Percentiles rank a stretch among this genome's conserved stretches.
Evolutionary conservation across 2,329 filamentous ascomycete species (phyloP).

Genomic region (Leptoxyphium fumago): DNA sequence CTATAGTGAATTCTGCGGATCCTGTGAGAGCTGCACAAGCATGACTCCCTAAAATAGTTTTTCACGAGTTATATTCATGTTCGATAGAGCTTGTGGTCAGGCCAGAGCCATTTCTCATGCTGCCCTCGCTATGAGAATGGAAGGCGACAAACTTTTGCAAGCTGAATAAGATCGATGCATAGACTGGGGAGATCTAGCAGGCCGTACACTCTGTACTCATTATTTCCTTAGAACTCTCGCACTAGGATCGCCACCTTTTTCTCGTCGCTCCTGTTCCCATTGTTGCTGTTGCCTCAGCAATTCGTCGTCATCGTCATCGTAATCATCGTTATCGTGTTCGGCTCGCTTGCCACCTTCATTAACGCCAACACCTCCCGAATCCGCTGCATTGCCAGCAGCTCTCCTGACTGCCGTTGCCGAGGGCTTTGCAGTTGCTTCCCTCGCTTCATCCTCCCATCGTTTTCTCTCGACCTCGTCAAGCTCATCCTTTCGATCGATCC

Average conservation of each 20-base stretch:
- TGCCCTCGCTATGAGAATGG: too few relatives aligned
- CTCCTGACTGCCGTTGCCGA: conserved; percentile 10
- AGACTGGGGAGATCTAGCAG: too few relatives aligned
- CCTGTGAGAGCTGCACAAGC: too few relatives aligned
- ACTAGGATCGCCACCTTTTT: not conserved
- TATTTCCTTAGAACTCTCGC: not conserved
- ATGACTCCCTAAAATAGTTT: too few relatives aligned
- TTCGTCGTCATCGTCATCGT: conserved; percentile 14
- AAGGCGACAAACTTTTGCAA: too few relatives aligned
- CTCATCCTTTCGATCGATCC: conserved; percentile 80
- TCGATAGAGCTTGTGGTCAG: too few relatives aligned
- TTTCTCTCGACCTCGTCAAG: conserved; percentile 68
- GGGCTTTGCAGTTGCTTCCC: conserved; percentile 21
- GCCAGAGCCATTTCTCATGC: too few relatives aligned
- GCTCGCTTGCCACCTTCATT: conserved; percentile 9
- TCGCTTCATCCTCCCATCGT: conserved; percentile 59
- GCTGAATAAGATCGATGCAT: too few relatives aligned
- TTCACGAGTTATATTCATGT: too few relatives aligned
- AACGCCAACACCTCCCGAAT: conserved; percentile 7
- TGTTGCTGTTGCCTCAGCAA: conserved; percentile 15
- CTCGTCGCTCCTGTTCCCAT: conserved; percentile 13
- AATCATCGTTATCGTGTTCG: conserved; percentile 4
- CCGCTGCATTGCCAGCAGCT: conserved; percentile 5
- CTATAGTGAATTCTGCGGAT: too few relatives aligned
- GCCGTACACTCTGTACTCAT: not conserved